Conservation (phyloP, 2,329 filamentous ascomycete genomes). For the Fusarium duplospermum region DNA sequence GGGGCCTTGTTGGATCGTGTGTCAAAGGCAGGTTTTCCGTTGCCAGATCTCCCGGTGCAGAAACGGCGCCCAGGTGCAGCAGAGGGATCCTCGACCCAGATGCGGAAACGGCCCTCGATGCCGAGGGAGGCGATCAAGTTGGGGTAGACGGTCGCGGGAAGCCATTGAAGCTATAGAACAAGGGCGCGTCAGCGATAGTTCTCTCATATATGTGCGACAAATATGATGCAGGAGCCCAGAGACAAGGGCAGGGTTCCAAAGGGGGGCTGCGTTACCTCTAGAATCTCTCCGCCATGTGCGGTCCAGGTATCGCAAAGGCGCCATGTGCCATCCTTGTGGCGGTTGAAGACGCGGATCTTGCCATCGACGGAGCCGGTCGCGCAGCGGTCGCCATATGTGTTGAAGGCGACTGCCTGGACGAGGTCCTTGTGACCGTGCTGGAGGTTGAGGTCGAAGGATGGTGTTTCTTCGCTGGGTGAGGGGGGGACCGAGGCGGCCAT, state of each 20-base stretch:
- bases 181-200: conserved; percentile 16
- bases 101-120: conserved; percentile 88
- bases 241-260: conserved; percentile 35
- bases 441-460: conserved; percentile 69
- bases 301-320: conserved; percentile 87
- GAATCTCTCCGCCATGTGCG: conserved; percentile 89
- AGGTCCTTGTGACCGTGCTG: conserved; percentile 83
- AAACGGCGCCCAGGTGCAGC: conserved; percentile 86
- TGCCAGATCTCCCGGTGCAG: conserved; percentile 67
- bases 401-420: conserved; percentile 88
- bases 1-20: conserved; percentile 67
- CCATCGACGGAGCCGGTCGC: conserved; percentile 93
- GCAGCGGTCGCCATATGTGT: conserved; percentile 91
- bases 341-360: conserved; percentile 90
- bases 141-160: conserved; percentile 87
- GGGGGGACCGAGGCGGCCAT: conserved; percentile 49
- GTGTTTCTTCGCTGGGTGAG: conserved; percentile 58
- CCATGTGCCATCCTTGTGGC: conserved; percentile 82
- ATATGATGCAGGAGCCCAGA: conserved; percentile 21
- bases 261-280: conserved; percentile 71
- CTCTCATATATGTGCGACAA: conserved; percentile 19
- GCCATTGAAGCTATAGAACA: conserved; percentile 82
- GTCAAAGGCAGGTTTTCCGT: conserved; percentile 65
- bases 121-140: conserved; percentile 89
- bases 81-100: conserved; percentile 92